Conservation (phyloP, 2,329 filamentous ascomycete genomes). For the Colletotrichum sp. region DNA sequence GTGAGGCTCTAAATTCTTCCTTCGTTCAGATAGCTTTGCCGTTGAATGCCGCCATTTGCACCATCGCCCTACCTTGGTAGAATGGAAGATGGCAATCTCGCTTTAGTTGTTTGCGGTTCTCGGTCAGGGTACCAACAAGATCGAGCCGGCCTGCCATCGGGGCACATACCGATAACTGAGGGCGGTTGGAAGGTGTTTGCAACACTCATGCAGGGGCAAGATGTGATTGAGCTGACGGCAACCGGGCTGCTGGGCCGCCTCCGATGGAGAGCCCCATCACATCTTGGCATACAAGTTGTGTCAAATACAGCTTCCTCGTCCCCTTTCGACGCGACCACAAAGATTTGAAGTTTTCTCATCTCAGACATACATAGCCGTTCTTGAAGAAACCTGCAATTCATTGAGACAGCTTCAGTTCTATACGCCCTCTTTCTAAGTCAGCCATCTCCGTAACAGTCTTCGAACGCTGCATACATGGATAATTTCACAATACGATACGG, state of each 20-base stretch:
- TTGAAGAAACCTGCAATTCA: neutral
- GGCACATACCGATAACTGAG: neutral
- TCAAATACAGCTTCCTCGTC: neutral
- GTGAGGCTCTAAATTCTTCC: no score
- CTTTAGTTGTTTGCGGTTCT: neutral
- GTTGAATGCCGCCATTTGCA: no score
- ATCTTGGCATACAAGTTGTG: neutral
- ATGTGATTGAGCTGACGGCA: neutral
- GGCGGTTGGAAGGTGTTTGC: neutral
- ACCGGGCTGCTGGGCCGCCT: neutral
- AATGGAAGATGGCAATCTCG: neutral
- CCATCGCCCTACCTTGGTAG: no score
- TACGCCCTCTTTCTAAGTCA: neutral
- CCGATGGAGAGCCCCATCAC: neutral
- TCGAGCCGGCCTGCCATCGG: neutral
- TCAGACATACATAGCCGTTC: neutral
- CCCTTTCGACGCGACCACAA: neutral
- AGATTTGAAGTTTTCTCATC: neutral
- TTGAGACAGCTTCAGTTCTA: accelerated
- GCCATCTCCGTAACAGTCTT: accelerated
- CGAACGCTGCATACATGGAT: neutral
- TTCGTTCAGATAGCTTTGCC: no score
- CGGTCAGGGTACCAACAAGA: neutral
- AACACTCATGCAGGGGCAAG: neutral
- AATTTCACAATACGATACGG: neutral